phyloP scores from a whole-genome alignment of 306 rosid genomes.

The Acmispon strigosus region DNA sequence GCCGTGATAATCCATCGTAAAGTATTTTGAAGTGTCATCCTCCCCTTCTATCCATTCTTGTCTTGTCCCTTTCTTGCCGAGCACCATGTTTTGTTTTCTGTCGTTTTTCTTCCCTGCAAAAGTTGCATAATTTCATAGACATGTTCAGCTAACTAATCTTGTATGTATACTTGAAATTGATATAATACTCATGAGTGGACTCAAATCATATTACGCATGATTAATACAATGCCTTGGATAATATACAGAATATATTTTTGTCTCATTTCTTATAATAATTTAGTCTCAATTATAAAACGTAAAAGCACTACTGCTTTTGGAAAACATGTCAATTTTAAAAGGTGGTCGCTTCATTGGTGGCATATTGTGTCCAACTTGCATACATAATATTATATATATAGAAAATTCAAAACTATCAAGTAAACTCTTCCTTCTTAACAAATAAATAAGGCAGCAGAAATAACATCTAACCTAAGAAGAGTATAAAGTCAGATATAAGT shows the following conservation, averaged over 20 bases:
- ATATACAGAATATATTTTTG: neutral
- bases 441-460: neutral
- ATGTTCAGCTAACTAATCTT: neutral
- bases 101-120: slow-evolving; percentile 25
- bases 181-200: neutral
- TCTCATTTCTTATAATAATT: neutral
- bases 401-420: neutral
- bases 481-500: neutral
- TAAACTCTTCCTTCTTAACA: neutral
- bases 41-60: slow-evolving; percentile 37
- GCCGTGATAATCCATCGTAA: slow-evolving; percentile 58
- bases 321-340: neutral
- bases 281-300: neutral
- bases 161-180: neutral
- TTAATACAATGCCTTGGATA: neutral
- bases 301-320: neutral
- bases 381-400: neutral
- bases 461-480: neutral
- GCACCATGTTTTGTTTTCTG: slow-evolving; percentile 25
- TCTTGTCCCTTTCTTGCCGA: slow-evolving; percentile 37
- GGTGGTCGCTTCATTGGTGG: neutral
- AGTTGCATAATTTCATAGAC: slow-evolving; percentile 15
- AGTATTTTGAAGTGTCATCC: slow-evolving; percentile 36
- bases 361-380: neutral
- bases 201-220: neutral